Percentiles rank a stretch among this genome's conserved stretches.
Evolutionary conservation across 306 rosid genomes (phyloP).

Genomic region (barrel medic (Medicago truncatula)): MtrunA17r5.0-ANR NC_053043.1:5877501-5878000

Average conservation of each 20-base stretch:
- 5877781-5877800: constrained; percentile 62
- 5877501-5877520: no score
- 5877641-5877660: constrained; percentile 69
- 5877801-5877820: constrained; percentile 63
- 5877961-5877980: no score
- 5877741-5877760: constrained; percentile 63
- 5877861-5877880: not conserved
- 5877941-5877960: no score
- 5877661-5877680: constrained; percentile 81
- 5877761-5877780: constrained; percentile 67
- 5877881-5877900: not conserved
- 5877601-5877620: constrained; percentile 72
- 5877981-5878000: not conserved
- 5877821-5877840: constrained; percentile 89
- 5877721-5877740: constrained; percentile 86
- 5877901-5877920: no score
- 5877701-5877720: constrained; percentile 62
- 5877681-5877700: constrained; percentile 67
- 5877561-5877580: not conserved
- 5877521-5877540: no score
- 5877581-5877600: not conserved
- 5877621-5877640: constrained; percentile 86
- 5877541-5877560: not conserved
- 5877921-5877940: no score
- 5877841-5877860: constrained; percentile 12